Base-by-base conservation (phyloP, 768 basidiomycete species). In the Pisolithus microcarpus region DNA sequence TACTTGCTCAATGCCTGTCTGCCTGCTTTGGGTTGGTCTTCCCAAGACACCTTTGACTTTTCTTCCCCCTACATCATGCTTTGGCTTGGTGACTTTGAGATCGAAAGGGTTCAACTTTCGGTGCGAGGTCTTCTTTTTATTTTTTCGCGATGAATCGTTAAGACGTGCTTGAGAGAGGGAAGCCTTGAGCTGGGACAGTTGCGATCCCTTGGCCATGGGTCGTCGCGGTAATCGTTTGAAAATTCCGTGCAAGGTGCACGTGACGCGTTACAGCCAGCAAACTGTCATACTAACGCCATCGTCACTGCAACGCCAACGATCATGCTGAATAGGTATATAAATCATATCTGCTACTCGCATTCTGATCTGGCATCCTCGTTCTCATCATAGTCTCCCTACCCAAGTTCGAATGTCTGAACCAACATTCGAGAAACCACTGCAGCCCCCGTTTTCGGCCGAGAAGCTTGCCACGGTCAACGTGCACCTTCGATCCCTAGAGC, bases 91-190 rank as follows among this genome's bases (percentile, higher is more conserved):
- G 62, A 93, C 87, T 58, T 92, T 89, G 60, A 84, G 77, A 66
- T 99, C 95, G 67, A 99, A 99, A 18, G 91, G 89, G 71, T 96
- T 98, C 61, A 97, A 75, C 58, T 79, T 81, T 59, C 82, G 79
- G 56, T 91, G 83, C 2, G 65, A 45, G 38, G 85, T 78, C 62
- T 85, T 90, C 67, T 91, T 91, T 68, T 85, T 84, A 7, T 74
- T 70, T 19, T 75, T 70, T 50, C 78, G 70, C 21, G 21, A 23
- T 19, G 75, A 74, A 18, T 82, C 79, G 11, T 77, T 77, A n/a
- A 96, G 69, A 0, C 94, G 95, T 1, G 88, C 86, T 38, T 85
- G 76, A 1, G 80, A 77, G 38, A 97, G 75, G 9, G 91, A 90
- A 7, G 84, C 75, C 64, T 95, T 96, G 56, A 97, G 84, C 71